Percentiles rank a stretch among this genome's conserved stretches.
phyloP scores from a whole-genome alignment of 2,329 filamentous ascomycete genomes.

The Colletotrichum lini region DNA sequence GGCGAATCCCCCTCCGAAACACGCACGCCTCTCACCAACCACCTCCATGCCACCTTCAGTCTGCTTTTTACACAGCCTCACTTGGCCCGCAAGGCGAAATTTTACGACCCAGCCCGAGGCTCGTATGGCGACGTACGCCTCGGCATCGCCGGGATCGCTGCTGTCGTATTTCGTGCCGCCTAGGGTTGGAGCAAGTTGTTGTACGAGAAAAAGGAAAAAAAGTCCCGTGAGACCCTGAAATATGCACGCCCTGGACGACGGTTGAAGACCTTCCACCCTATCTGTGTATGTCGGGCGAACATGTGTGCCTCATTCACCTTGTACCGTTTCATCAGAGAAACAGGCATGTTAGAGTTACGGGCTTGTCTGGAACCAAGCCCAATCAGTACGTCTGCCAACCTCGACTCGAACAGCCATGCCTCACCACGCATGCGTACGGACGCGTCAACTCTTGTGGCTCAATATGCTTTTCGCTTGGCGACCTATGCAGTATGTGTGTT shows the following conservation, averaged over 20 bases:
- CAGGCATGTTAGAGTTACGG: not conserved
- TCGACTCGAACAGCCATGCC: not conserved
- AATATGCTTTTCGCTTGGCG: conserved; percentile 20
- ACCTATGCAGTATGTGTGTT: conserved; percentile 14
- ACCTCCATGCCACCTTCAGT: not conserved
- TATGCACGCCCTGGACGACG: not conserved
- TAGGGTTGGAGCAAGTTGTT: not conserved
- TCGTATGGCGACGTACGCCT: conserved; percentile 4
- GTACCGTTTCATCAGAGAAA: not conserved
- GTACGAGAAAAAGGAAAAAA: not conserved
- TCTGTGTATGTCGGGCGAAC: not conserved
- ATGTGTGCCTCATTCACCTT: conserved; percentile 1
- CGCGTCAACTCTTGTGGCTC: conserved; percentile 28
- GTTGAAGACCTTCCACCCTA: not conserved
- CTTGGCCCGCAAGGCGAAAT: conserved; percentile 2
- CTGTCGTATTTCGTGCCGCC: not conserved
- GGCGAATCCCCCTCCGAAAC: not conserved
- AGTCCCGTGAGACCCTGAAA: not conserved
- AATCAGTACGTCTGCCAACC: not conserved
- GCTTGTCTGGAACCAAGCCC: not conserved
- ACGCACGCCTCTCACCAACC: conserved; percentile 5
- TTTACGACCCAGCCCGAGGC: conserved; percentile 2
- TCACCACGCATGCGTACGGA: conserved; percentile 2
- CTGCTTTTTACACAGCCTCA: conserved; percentile 19
- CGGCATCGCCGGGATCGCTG: conserved; percentile 8